Conservation (phyloP, 805 yeast species). For the Deakozyma indianensis region DNA sequence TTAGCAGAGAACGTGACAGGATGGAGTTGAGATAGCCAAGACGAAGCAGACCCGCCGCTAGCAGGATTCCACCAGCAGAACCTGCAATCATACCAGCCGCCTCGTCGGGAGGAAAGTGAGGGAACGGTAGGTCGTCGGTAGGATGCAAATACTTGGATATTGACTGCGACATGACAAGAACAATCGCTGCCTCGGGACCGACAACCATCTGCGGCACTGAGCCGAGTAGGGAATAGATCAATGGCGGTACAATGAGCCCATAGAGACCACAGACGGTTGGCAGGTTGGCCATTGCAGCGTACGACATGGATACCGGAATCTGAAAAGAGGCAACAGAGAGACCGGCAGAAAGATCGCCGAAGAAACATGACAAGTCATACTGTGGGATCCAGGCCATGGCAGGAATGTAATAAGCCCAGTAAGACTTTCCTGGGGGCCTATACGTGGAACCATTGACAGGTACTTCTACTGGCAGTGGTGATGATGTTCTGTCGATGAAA, state of each 20-base stretch:
- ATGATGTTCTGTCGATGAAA: neutral
- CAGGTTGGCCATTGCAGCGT: constrained; percentile 73
- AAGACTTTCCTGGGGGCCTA: constrained; percentile 14
- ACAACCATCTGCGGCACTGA: constrained; percentile 82
- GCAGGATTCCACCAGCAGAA: constrained; percentile 56
- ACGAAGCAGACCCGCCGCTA: constrained; percentile 66
- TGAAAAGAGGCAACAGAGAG: constrained; percentile 81
- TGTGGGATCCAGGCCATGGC: constrained; percentile 38
- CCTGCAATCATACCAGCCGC: constrained; percentile 57
- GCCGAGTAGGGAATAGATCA: constrained; percentile 65
- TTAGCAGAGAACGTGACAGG: constrained; percentile 55
- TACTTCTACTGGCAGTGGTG: neutral
- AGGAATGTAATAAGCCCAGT: constrained; percentile 38
- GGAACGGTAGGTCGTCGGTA: constrained; percentile 18
- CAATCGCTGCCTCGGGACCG: constrained; percentile 85
- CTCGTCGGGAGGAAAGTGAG: constrained; percentile 31
- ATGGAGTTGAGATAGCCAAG: constrained; percentile 78
- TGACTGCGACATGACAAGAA: constrained; percentile 69
- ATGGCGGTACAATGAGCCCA: constrained; percentile 63
- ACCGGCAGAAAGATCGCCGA: constrained; percentile 71
- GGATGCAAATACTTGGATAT: constrained; percentile 41
- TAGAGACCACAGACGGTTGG: constrained; percentile 71
- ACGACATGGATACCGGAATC: constrained; percentile 73
- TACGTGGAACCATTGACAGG: constrained; percentile 2
- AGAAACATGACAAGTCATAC: constrained; percentile 24